Percentiles rank a stretch among this genome's conserved stretches.
Evolutionary conservation across 192 early-diverging fungal genomes (phyloP).

Genomic region (Gonapodya prolifera): DNA sequence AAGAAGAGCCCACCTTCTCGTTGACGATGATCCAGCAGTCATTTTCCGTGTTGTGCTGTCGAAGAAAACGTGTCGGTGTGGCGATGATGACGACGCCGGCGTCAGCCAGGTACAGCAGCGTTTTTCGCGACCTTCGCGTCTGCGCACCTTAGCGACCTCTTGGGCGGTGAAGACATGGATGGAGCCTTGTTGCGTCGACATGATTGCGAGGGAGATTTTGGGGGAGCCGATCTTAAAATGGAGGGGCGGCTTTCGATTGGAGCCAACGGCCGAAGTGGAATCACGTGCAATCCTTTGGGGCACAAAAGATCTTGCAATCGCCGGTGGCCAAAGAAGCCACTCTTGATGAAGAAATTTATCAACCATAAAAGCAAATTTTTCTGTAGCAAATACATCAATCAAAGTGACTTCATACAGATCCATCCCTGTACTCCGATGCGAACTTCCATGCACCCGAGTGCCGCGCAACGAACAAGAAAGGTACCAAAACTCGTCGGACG

Average conservation of each 20-base stretch:
- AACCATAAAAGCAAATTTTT: too few relatives aligned
- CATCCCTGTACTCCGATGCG: background rate
- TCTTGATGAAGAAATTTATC: too few relatives aligned
- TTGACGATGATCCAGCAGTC: conserved; percentile 2
- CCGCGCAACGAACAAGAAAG: background rate
- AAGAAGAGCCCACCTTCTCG: background rate
- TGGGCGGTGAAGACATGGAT: background rate
- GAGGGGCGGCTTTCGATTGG: too few relatives aligned
- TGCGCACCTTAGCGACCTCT: background rate
- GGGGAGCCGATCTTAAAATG: too few relatives aligned
- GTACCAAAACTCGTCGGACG: background rate
- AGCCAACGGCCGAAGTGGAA: too few relatives aligned
- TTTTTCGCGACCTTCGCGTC: background rate
- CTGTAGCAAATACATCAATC: too few relatives aligned
- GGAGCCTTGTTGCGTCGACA: background rate
- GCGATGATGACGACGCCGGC: background rate
- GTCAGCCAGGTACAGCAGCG: background rate
- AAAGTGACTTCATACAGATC: too few relatives aligned
- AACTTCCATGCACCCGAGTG: background rate
- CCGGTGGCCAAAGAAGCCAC: too few relatives aligned
- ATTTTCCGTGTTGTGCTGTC: conserved; percentile 3
- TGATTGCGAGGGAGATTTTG: too few relatives aligned
- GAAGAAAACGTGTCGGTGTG: too few relatives aligned
- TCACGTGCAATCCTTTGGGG: too few relatives aligned
- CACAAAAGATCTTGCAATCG: too few relatives aligned